Conservation (phyloP, 192 early-diverging fungal species). For the Coemansia sp. region DNA sequence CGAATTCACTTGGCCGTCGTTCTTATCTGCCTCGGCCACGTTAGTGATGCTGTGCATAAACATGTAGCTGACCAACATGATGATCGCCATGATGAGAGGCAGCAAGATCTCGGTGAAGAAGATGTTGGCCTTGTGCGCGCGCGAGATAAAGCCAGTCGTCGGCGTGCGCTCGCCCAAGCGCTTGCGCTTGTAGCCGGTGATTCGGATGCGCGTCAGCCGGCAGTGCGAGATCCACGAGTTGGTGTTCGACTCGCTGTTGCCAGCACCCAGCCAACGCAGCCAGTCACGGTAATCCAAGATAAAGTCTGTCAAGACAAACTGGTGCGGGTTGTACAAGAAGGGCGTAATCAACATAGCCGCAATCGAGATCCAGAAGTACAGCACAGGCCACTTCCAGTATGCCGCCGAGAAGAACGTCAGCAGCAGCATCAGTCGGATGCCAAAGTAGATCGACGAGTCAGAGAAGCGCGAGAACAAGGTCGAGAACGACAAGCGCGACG, state of each 20-base stretch:
- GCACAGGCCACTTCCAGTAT: slow-evolving; percentile 70
- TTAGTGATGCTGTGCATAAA: slow-evolving; percentile 69
- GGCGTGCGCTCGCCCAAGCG: slow-evolving; percentile 64
- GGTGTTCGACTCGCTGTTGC: slow-evolving; percentile 72
- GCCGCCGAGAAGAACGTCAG: slow-evolving; percentile 74
- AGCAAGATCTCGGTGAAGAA: slow-evolving; percentile 72
- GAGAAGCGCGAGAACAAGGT: slow-evolving; percentile 77
- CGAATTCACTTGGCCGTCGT: slow-evolving; percentile 46
- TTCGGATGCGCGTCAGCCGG: slow-evolving; percentile 67
- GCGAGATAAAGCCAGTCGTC: slow-evolving; percentile 65
- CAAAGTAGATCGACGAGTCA: slow-evolving; percentile 74
- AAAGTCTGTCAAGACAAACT: slow-evolving; percentile 80
- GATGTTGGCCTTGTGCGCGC: slow-evolving; percentile 68
- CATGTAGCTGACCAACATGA: slow-evolving; percentile 65
- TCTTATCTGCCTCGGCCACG: slow-evolving; percentile 28
- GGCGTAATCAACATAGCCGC: slow-evolving; percentile 76
- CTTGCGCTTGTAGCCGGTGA: slow-evolving; percentile 81
- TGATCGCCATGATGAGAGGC: slow-evolving; percentile 63
- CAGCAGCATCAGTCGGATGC: slow-evolving; percentile 68
- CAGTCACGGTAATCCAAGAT: slow-evolving; percentile 80
- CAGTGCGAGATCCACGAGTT: slow-evolving; percentile 82
- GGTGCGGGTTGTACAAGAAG: slow-evolving; percentile 88
- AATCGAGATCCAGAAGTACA: slow-evolving; percentile 84
- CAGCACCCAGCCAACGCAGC: slow-evolving; percentile 80
- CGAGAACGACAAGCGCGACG: slow-evolving; percentile 72